Conservation (phyloP, 1,284 basidiomycete species). For the Porogramme epimiltina region DNA sequence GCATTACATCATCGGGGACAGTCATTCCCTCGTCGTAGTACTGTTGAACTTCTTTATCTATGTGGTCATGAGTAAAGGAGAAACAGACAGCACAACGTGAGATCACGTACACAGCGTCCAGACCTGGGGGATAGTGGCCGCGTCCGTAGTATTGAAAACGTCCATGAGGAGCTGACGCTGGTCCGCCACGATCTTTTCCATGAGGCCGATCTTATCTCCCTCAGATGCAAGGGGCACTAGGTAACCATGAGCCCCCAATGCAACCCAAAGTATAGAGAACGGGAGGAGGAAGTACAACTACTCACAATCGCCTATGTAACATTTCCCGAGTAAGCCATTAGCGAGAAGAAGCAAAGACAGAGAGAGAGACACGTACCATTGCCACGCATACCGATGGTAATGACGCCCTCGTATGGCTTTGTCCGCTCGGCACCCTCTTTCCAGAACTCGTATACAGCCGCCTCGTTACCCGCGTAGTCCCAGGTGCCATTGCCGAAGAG, state of each 20-base stretch:
- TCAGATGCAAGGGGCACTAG: constrained; percentile 52
- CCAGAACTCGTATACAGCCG: constrained; percentile 62
- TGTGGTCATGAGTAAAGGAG: not conserved
- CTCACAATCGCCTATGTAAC: constrained; percentile 26
- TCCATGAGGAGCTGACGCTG: constrained; percentile 64
- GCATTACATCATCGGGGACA: constrained; percentile 55
- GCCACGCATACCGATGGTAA: constrained; percentile 69
- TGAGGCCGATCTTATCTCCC: constrained; percentile 48
- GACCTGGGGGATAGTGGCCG: constrained; percentile 60
- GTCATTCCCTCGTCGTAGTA: constrained; percentile 66
- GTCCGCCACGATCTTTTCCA: constrained; percentile 59
- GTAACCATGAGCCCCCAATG: too few species aligned
- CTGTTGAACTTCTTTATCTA: constrained; percentile 67
- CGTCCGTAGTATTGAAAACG: constrained; percentile 51
- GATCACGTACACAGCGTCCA: constrained; percentile 63
- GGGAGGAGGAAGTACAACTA: not conserved
- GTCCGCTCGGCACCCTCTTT: constrained; percentile 57
- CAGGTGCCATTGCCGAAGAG: constrained; percentile 57
- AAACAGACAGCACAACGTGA: not conserved
- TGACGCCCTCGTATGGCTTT: constrained; percentile 58
- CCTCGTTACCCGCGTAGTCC: constrained; percentile 58
- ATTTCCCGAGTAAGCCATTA: not conserved
- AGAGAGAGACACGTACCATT: constrained; percentile 44
- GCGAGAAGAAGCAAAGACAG: too few species aligned
- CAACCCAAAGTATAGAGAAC: not conserved